Evolutionary conservation across 768 basidiomycete species (phyloP), one percentile per base, ranked within the genome.

Genomic region (Mycena albidolilacea): DNA sequence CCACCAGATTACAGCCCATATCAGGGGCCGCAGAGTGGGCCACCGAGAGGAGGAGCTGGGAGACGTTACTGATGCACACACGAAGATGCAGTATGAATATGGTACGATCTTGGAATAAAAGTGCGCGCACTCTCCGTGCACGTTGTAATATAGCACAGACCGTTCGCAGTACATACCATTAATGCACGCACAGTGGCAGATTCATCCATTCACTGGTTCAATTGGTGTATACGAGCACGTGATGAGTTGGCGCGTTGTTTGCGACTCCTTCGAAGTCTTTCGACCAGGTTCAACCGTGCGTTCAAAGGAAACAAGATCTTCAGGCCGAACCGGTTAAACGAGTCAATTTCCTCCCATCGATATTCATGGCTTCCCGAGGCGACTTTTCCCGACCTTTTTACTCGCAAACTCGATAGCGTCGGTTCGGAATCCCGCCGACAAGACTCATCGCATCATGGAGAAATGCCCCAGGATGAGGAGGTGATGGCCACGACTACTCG

Each of bases 1-100:
- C 93, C 95, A 21, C 95, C 94, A 50, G 94, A 96, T 83, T 96
- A 95, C 75, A 91, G 94, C 10, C 95, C 95, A 19, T 95, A 95
- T 76, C 92, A 92, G 79, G 93, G 94, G n/a, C 95, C 94, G 1
- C 85, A 84, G 69, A 82, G 84, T 44, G 82, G 82, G 23, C 48
- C 86, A 58, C 82, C 86, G 54, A 82, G 67, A 54, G 54, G 85
- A n/a, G 81, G 88, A 65, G 30, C 30, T 30, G 30, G 30, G 30
- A 63, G 77, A 41, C 72, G 77, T 1, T 76, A 75, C 54, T 76
- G 48, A 50, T n/a, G 30, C 30, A n/a, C 14, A 7, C 48, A 7
- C 48, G 15, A 50, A 43, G 41, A 10, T 43, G 14, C 14, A 14
- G 41, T 30, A 43, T 1, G 19, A 2, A 52, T 62, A 61, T 48